These are phyloP conservation scores for Quercus alba DNA, from an alignment of 306 rosid genomes.

Conservation along the genomic window DNA sequence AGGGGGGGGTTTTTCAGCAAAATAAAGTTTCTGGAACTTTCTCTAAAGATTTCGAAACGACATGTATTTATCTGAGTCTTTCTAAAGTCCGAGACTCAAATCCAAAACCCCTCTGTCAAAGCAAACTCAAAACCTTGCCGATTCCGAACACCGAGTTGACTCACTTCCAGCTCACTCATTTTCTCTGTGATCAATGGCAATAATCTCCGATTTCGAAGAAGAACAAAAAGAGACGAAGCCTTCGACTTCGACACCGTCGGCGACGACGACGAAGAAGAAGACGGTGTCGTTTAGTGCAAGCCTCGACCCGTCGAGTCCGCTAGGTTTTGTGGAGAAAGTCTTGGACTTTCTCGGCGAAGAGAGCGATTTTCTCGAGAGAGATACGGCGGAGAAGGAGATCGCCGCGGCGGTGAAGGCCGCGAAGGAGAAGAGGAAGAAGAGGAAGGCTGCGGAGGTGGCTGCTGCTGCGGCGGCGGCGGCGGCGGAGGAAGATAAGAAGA, in stretches of 20 bases:
- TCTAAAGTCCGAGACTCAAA: too few relatives aligned
- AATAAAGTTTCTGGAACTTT: not conserved
- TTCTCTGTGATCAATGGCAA: conserved; percentile 48
- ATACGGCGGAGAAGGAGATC: conserved; percentile 46
- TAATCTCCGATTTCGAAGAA: conserved; percentile 63
- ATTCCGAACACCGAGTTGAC: not conserved
- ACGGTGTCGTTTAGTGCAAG: conserved; percentile 41
- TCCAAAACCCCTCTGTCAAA: not conserved
- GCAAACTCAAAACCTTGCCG: not conserved
- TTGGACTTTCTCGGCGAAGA: conserved; percentile 68
- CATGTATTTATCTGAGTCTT: not conserved
- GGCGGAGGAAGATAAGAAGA: conserved; percentile 22
- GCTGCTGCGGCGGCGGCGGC: conserved; percentile 19
- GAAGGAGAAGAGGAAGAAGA: conserved; percentile 33
- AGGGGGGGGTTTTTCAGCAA: not conserved
- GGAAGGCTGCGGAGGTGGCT: conserved; percentile 25
- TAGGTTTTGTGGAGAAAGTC: conserved; percentile 48
- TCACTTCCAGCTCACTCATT: not conserved
- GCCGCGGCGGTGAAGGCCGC: conserved; percentile 29
- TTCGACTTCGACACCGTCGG: conserved; percentile 6
- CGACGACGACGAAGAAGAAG: not conserved
- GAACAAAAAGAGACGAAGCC: conserved; percentile 24
- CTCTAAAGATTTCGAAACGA: not conserved
- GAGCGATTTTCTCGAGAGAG: conserved; percentile 54
- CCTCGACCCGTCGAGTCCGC: conserved; percentile 63